Percentiles rank a stretch among this genome's conserved stretches.
Conservation (phyloP, 108 stramenopile genomes). For the Fistulifera pelliculosa region DNA sequence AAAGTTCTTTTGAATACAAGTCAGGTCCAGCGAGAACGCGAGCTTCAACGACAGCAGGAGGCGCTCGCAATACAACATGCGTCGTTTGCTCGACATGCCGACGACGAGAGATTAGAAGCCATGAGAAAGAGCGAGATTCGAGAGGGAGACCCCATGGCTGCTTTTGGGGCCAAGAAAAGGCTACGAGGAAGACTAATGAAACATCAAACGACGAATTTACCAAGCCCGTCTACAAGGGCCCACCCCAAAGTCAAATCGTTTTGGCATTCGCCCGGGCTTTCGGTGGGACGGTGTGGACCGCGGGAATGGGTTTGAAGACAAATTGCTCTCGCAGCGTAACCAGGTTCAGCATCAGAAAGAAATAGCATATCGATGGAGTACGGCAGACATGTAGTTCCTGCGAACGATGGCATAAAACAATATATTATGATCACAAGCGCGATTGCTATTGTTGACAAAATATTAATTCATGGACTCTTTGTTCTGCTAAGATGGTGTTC, state of each 20-base stretch:
- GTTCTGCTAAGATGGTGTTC: no score
- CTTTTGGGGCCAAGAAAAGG: conserved; percentile 43
- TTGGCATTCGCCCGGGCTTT: conserved; percentile 91
- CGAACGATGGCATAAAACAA: not conserved
- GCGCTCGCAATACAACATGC: conserved; percentile 38
- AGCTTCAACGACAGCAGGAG: conserved; percentile 37
- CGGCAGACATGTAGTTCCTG: conserved; percentile 67
- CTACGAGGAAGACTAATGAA: conserved; percentile 13
- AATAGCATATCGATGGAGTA: conserved; percentile 62
- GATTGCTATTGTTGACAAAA: no score
- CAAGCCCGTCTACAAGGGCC: conserved; percentile 89
- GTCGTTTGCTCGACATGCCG: conserved; percentile 71
- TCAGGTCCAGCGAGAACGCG: conserved; percentile 56
- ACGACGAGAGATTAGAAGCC: conserved; percentile 65
- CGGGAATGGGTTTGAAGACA: conserved; percentile 92
- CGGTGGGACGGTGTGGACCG: conserved; percentile 98
- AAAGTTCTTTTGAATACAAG: conserved; percentile 41
- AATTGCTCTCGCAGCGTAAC: conserved; percentile 48
- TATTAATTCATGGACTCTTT: no score
- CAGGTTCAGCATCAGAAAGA: conserved; percentile 51
- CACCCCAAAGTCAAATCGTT: conserved; percentile 89
- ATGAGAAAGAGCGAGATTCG: conserved; percentile 56
- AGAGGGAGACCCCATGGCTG: conserved; percentile 94
- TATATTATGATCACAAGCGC: not conserved
- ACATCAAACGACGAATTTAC: conserved; percentile 5